Base-by-base conservation (phyloP, 805 yeast genomes). In the Barnettozyma sucrosica region DNA sequence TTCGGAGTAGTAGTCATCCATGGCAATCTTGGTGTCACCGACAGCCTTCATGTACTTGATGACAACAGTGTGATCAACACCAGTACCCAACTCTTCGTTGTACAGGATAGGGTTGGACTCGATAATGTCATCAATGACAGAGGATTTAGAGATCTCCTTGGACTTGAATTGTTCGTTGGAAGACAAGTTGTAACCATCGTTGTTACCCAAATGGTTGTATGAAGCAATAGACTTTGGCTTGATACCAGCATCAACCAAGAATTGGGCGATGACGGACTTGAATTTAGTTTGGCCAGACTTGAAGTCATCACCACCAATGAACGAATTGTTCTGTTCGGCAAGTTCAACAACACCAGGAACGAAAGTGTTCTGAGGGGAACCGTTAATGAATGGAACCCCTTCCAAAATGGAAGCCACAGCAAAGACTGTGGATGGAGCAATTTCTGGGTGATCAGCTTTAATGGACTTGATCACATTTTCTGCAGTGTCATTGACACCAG, bases 1-100 rank as follows among this genome's bases (percentile, higher is more conserved):
- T 70, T 90, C 97, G 48, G 95, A 85, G 73, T 92, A 89, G 72
- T 90, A 90, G 72, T 92, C 97, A 68, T 90, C 98, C 97, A 90
- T 92, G 45, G 98, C 98, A 54, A 90, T 96, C 74, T 90, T 90
- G 55, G 93, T 83, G 69, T 90, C 98, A 34, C 96, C 96, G 43
- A 90, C 97, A 8, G 97, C 97, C 48, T 87, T 85, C 65, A 92
- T 71, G 68, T 90, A 89, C 72, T 90, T 90, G 74, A 90, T 90
- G 51, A 90, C 97, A 66, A 90, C 90, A 70, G 95, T 85, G 68
- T 90, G 98, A 63, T 90, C 97, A 52, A 92, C 85, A 52, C 75
- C 77, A 53, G 80, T 76, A 43, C 96, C 96, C 39, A 72, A 63
- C 68, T 86, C 81, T 43, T 86, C 82, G 63, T 88, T 86, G 77